phyloP scores from a whole-genome alignment of 164 flowering plant genomes.

The Litsea cubeba region DNA sequence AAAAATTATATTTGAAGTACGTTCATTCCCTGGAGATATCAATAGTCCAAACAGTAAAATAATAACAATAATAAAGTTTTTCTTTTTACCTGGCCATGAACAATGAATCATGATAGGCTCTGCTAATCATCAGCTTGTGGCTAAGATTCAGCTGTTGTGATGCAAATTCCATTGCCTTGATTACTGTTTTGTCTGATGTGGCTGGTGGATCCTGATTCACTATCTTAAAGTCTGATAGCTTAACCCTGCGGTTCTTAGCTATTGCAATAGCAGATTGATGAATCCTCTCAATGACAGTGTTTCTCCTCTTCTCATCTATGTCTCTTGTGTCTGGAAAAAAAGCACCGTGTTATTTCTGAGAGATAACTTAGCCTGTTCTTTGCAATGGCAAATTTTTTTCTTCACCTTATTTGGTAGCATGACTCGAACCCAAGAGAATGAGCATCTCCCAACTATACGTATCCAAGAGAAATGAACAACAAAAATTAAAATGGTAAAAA shows the following conservation, averaged over 20 bases:
- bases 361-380: neutral
- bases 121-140: constrained; percentile 85
- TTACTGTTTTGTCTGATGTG: constrained; percentile 53
- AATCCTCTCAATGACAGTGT: constrained; percentile 71
- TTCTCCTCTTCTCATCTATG: constrained; percentile 87
- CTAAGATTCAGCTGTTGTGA: constrained; percentile 63
- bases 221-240: constrained; percentile 66
- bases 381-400: neutral
- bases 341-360: neutral
- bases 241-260: constrained; percentile 58
- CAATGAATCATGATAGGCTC: constrained; percentile 97
- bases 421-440: too few relatives aligned
- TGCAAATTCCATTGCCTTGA: constrained; percentile 68
- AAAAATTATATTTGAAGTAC: neutral
- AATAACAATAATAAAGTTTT: neutral
- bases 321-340: constrained; percentile 71
- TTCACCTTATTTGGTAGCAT: too few relatives aligned
- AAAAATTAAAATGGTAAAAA: too few relatives aligned
- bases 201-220: constrained; percentile 98
- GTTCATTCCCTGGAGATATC: neutral
- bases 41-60: neutral
- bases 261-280: constrained; percentile 69
- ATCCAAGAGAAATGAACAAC: too few relatives aligned
- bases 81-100: constrained; percentile 88
- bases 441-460: too few relatives aligned